Base-by-base conservation (phyloP, 2,329 filamentous ascomycete genomes). In the Cladophialophora immunda region DNA sequence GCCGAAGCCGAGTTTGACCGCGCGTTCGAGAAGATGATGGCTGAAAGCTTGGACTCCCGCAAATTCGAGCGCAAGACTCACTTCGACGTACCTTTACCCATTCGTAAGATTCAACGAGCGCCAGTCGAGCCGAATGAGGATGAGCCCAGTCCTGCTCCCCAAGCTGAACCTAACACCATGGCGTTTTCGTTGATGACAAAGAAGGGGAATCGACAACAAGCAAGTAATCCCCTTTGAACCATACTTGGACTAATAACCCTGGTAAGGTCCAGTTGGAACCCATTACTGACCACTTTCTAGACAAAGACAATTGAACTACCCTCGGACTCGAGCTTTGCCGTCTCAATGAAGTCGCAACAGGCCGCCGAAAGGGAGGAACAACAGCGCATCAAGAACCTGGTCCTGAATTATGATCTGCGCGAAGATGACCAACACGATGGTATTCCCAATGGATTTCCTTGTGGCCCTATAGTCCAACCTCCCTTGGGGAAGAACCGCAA, bases 11-110 rank as follows among this genome's bases (percentile, higher is more conserved):
- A 99, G 50, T 99, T 99, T 77, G 96, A 99, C 76, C 92, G 94
- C 73, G 95, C 98, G 79, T 95, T 97, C 78, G 94, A 95, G 41
- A 97, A 97, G 79, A 92, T 99, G 88, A 98, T 99, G 94, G 88
- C 94, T 58, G 95, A 99, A 79, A 97, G 94, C 81, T 83, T 97
- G 74, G 95, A 99, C 73, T 96, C 94, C 4, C 89, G 95, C 73
- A 97, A 97, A 75, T 97, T 97, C 73, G 95, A 99, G 76, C 92
- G 95, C 69, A 97, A 97, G 80, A 89, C 92, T 30, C 86, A 95
- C 59, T 97, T 99, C 75, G 96, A 99, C 77, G 92, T 98, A n/a
- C 93, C 96, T 1, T 82, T 99, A n/a, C 95, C 95, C 0, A 94
- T 99, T 81, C 91, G 93, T 62, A 86, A 86, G 25, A 82, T 81